Evolutionary conservation across 495 filamentous ascomycete species (phyloP).

Genomic region (Penicillium desertorum): DNA sequence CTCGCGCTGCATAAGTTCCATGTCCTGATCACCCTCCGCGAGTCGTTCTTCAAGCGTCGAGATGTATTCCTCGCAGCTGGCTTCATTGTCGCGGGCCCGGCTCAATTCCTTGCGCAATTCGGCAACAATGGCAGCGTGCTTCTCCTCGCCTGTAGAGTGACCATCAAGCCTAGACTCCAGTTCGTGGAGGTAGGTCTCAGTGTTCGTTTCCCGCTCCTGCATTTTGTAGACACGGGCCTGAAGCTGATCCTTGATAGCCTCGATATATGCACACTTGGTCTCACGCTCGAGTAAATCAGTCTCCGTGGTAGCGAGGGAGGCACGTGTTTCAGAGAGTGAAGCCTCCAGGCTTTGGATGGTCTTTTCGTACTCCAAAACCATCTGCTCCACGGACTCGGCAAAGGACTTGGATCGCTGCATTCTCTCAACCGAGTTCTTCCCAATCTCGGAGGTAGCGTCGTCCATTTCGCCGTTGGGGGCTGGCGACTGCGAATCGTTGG

Average conservation of each 20-base stretch:
- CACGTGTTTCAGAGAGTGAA: constrained; percentile 84
- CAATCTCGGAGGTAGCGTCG: constrained; percentile 58
- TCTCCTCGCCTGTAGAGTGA: constrained; percentile 88
- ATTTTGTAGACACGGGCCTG: constrained; percentile 85
- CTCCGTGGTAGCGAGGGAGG: constrained; percentile 79
- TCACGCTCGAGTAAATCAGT: constrained; percentile 88
- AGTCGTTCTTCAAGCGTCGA: constrained; percentile 94
- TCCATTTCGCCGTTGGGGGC: constrained; percentile 53
- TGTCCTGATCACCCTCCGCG: constrained; percentile 93
- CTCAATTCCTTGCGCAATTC: constrained; percentile 90
- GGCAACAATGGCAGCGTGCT: constrained; percentile 76
- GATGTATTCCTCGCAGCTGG: constrained; percentile 90
- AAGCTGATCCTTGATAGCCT: constrained; percentile 87
- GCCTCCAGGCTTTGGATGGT: constrained; percentile 94
- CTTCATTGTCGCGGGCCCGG: constrained; percentile 87
- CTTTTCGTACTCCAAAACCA: constrained; percentile 97
- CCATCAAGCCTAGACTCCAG: constrained; percentile 86
- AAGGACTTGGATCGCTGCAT: constrained; percentile 93
- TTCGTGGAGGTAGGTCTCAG: constrained; percentile 88
- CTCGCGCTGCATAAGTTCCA: constrained; percentile 94
- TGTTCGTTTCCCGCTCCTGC: constrained; percentile 83
- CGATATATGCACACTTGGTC: constrained; percentile 84
- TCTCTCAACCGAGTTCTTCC: constrained; percentile 81
- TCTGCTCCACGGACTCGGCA: constrained; percentile 90
- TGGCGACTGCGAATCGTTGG: constrained; percentile 78